A percentile compares a stretch with the other conserved stretches of the same genome.
Conservation (phyloP, 2,329 filamentous ascomycete genomes). For the Colletotrichum tamarilloi region DNA sequence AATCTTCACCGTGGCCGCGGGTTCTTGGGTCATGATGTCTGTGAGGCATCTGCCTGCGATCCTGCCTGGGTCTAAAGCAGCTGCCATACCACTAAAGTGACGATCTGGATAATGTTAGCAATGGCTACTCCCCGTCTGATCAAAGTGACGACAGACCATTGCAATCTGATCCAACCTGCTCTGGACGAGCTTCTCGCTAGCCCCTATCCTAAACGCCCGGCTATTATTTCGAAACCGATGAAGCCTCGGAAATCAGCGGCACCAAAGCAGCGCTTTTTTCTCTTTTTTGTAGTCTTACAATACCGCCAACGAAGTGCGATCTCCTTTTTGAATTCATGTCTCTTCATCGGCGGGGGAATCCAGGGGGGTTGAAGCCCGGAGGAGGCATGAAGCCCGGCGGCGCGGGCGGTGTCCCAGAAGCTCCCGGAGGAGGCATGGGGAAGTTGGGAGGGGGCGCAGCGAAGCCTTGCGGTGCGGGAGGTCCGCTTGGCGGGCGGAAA, state of each 20-base stretch:
- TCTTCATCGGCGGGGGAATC: slow-evolving; percentile 45
- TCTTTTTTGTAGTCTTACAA: background rate
- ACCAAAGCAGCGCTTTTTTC: background rate
- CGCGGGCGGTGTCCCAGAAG: slow-evolving; percentile 42
- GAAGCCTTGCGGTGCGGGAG: slow-evolving; percentile 52
- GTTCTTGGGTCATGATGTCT: background rate
- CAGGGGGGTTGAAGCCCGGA: slow-evolving; percentile 51
- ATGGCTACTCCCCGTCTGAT: slow-evolving; percentile 23
- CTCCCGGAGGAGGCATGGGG: slow-evolving; percentile 52
- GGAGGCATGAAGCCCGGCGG: slow-evolving; percentile 58
- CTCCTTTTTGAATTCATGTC: background rate
- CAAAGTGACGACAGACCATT: slow-evolving; percentile 32
- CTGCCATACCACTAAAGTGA: background rate
- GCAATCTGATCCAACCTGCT: slow-evolving; percentile 22
- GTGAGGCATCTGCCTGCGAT: background rate
- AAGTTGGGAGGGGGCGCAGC: slow-evolving; percentile 53
- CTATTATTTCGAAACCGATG: slow-evolving; percentile 5
- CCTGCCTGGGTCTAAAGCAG: background rate
- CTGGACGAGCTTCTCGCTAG: slow-evolving; percentile 5
- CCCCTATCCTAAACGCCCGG: slow-evolving; percentile 17
- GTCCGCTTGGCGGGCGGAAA: slow-evolving; percentile 48
- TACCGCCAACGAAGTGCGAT: background rate
- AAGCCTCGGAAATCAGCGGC: background rate
- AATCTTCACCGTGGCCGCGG: background rate
- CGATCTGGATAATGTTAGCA: slow-evolving; percentile 22